Conservation (phyloP, 2,329 filamentous ascomycete species). For the Leptoxyphium fumago region DNA sequence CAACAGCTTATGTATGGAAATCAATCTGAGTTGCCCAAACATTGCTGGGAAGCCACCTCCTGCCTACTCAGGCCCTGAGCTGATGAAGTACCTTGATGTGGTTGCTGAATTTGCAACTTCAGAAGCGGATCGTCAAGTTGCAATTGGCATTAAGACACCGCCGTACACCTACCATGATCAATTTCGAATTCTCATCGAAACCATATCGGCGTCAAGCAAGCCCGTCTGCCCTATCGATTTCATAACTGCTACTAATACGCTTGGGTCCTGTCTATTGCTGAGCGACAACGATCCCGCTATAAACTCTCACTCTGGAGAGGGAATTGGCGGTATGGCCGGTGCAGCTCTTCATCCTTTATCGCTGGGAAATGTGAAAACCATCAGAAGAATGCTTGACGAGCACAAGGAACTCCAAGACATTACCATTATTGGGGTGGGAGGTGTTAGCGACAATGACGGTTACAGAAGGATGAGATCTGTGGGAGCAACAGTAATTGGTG, state of each 20-base stretch:
- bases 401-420: constrained; percentile 37
- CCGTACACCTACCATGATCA: constrained; percentile 60
- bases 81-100: constrained; percentile 41
- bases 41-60: constrained; percentile 54
- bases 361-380: constrained; percentile 57
- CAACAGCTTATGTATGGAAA: constrained; percentile 51
- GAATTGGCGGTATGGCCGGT: constrained; percentile 59
- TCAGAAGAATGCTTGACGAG: constrained; percentile 45
- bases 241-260: constrained; percentile 60
- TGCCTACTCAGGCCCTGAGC: constrained; percentile 43
- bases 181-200: constrained; percentile 41
- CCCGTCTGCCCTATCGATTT: constrained; percentile 43
- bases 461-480: constrained; percentile 51
- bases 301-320: constrained; percentile 37
- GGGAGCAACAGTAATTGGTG: constrained; percentile 51
- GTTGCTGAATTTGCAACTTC: constrained; percentile 18
- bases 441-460: constrained; percentile 49
- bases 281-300: constrained; percentile 23
- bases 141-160: constrained; percentile 56
- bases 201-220: constrained; percentile 27
- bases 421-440: constrained; percentile 55
- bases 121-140: constrained; percentile 18
- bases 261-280: constrained; percentile 53
- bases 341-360: constrained; percentile 58
- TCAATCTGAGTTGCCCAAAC: constrained; percentile 69